Base-by-base conservation (phyloP, 257 asterid genomes). In the Solanum chilense region DNA sequence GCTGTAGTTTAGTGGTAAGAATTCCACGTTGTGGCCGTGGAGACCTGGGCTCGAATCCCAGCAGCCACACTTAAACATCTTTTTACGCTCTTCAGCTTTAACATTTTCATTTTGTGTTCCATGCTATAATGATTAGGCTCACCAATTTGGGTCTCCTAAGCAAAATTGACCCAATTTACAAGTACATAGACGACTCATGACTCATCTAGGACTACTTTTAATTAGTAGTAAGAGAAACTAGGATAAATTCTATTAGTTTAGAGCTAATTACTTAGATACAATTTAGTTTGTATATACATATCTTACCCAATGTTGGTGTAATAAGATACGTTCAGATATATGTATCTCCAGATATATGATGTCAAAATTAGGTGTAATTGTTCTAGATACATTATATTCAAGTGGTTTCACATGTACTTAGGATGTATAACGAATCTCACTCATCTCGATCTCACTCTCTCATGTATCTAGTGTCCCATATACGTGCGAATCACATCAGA, bases 31-130 rank as follows among this genome's bases (percentile, higher is more conserved):
- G 98, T 94, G 98, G 98, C 97, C 98, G 96, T 97, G 95, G 96
- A 94, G 98, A 94, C 98, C 98, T 94, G 96, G 98, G 98, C 99
- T 95, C 97, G 96, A 96, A 95, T 95, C 97, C 98, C 97, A 95
- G 97, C 98, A 96, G 98, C 99, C 98, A 95, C 99, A 94, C 1
- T 37, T 6, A 0, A 68, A 14, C 31, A 3, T 9, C 9, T 1
- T 33, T 33, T 33, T 33, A 33, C 35, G 5, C 9, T 69, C 12
- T 66, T 25, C 18, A 66, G 73, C 35, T 66, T 66, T 68, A 13
- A 9, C 27, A 25, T 66, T 14, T 66, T 66, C 21, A 27, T 68
- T 68, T 68, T 27, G 74, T 7, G 39, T 68, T 68, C 25, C 74
- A 68, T 68, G 20, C 21, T 6, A 13, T 68, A 68, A 12, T 68